Evolutionary conservation across 352 stramenopile genomes (phyloP).

Genomic region (Phytophthora cactorum): DNA sequence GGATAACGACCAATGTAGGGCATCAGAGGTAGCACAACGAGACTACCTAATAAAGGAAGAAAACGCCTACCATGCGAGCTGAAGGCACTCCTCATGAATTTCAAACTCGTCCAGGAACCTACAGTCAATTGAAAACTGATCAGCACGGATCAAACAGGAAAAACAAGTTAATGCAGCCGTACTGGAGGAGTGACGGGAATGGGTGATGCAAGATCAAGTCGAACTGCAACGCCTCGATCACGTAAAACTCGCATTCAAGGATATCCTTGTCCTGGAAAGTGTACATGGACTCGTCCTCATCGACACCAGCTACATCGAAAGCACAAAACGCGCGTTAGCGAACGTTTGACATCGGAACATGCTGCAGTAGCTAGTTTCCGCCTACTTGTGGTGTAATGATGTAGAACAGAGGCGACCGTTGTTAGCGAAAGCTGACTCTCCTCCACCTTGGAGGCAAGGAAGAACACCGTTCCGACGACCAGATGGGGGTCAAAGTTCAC

Average conservation of each 20-base stretch:
- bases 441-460: constrained; percentile 88
- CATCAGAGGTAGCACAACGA: neutral
- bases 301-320: constrained; percentile 61
- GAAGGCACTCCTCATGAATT: constrained; percentile 86
- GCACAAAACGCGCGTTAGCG: constrained; percentile 1
- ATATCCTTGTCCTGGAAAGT: constrained; percentile 91
- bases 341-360: neutral
- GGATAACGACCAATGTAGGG: neutral
- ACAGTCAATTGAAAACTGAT: constrained; percentile 1
- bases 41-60: neutral
- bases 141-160: neutral
- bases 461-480: constrained; percentile 86
- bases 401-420: constrained; percentile 80
- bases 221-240: constrained; percentile 88
- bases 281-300: constrained; percentile 89
- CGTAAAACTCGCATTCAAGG: constrained; percentile 91
- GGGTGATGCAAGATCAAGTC: constrained; percentile 90
- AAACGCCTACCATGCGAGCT: constrained; percentile 71
- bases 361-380: neutral
- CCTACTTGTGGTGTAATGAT: constrained; percentile 88
- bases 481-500: constrained; percentile 89
- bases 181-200: constrained; percentile 86
- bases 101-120: constrained; percentile 88
- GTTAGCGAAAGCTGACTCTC: constrained; percentile 85
- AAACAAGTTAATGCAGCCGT: constrained; percentile 16